Evolutionary conservation across 2,329 filamentous ascomycete genomes (phyloP), one percentile per base, ranked within the genome.

Genomic region (Colletotrichum sp.): DNA sequence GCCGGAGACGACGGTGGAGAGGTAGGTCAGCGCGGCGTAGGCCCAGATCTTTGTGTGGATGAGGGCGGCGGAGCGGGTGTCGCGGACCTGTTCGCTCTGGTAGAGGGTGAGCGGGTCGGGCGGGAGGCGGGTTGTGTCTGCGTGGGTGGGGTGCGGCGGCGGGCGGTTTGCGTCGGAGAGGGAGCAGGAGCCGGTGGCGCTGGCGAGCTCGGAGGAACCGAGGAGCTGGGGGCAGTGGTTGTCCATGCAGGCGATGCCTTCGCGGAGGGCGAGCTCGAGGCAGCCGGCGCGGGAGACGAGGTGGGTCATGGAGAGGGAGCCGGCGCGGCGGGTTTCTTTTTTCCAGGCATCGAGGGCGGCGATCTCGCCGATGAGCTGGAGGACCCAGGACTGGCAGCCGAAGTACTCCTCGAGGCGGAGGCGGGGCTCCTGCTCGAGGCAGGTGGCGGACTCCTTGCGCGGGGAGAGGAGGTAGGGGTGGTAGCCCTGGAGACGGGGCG

Each of bases 311-410:
- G 87, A 87, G 2, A 91, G 81, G 0, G 83, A 84, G 6, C 87
- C 86, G 6, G 79, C 76, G 61, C 79, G 78, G 62, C 83, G 85
- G 74, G 84, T 84, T 27, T 85, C 80, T 76, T 86, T 86, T 80
- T 91, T 92, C 87, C 88, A 91, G 2, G 86, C 84, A 66, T 90
- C 86, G 8, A 93, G 83, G 1, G 84, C 79, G 16, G 90, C 83
- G 61, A 90, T 87, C 24, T 90, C 86, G 15, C 86, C 87, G 57
- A 93, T 85, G n/a, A 86, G 82, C 59, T 88, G 81, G 59, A 92
- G 76, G 1, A 87, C 86, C 88, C 89, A 90, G 79, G 91, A 92
- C 58, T 89, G 83, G 73, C 70, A 74, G 70, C 75, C 75, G 31
- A 76, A 76, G 64, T 73, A 70, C 54, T 76, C 85, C 63, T 88